Conservation (phyloP, 768 basidiomycete species). For the Paxillus rubicundulus region DNA sequence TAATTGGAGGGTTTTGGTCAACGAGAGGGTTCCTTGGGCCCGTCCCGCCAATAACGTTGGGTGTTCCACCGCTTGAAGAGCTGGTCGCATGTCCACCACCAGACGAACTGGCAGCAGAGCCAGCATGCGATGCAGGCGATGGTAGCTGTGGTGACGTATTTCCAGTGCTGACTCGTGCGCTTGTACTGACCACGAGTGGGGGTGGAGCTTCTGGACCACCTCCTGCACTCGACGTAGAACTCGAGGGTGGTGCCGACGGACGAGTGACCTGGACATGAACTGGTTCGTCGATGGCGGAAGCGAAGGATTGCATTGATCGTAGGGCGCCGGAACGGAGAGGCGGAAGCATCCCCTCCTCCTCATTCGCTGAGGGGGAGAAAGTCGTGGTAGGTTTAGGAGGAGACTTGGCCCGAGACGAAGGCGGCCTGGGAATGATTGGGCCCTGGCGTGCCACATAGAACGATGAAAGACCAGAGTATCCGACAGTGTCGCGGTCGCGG, state of each 20-base stretch:
- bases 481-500: conserved; percentile 27
- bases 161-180: conserved; percentile 31
- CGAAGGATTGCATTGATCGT: conserved; percentile 24
- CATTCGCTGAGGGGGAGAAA: conserved; percentile 23
- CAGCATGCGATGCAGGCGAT: conserved; percentile 68
- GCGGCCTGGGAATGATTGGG: conserved; percentile 20
- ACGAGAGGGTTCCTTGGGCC: conserved; percentile 41
- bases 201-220: conserved; percentile 39
- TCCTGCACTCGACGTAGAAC: conserved; percentile 41
- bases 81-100: conserved; percentile 28
- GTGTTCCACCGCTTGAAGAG: conserved; percentile 29
- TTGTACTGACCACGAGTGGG: conserved; percentile 48
- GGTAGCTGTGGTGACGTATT: conserved; percentile 68
- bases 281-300: conserved; percentile 26
- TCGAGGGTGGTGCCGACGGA: conserved; percentile 37
- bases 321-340: conserved; percentile 29
- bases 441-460: conserved; percentile 28
- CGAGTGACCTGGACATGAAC: conserved; percentile 17
- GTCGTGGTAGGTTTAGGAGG: conserved; percentile 22
- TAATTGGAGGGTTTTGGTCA: conserved; percentile 98
- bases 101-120: conserved; percentile 43
- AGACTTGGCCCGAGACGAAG: conserved; percentile 27
- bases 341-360: conserved; percentile 35
- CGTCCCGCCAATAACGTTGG: conserved; percentile 19
- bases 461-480: conserved; percentile 24